These are phyloP conservation scores for Flaveria floridana DNA, from an alignment of 140 eudicot genomes.

Conservation along the genomic window DNA sequence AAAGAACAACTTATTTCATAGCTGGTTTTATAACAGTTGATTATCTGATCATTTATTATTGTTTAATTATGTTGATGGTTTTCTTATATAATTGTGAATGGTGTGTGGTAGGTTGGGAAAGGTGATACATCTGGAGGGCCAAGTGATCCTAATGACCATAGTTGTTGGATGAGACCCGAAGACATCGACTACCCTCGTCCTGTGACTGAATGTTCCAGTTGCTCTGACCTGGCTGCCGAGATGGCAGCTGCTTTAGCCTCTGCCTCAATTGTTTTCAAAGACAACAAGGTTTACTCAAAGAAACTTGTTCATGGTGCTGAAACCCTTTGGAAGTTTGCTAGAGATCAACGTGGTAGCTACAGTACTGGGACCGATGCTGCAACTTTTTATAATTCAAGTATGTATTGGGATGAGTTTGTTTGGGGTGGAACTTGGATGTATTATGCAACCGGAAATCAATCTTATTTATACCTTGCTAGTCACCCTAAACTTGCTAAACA, in stretches of 20 bases:
- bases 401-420: conserved; percentile 87
- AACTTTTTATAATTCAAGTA: conserved; percentile 72
- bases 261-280: conserved; percentile 93
- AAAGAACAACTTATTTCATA: too few relatives aligned
- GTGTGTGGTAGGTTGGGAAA: conserved; percentile 58
- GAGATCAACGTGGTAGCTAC: conserved; percentile 77
- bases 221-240: conserved; percentile 96
- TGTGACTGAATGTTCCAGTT: conserved; percentile 55
- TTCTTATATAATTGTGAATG: not conserved
- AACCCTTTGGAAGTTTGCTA: conserved; percentile 70
- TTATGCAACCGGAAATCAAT: conserved; percentile 84
- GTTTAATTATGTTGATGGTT: not conserved
- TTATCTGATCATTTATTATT: not conserved
- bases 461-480: conserved; percentile 84
- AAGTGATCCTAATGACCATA: conserved; percentile 68
- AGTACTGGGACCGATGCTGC: conserved; percentile 63
- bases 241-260: conserved; percentile 99
- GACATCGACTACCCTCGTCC: conserved; percentile 86
- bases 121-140: conserved; percentile 78
- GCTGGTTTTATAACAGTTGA: not conserved
- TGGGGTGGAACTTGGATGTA: conserved; percentile 98
- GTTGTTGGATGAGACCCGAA: conserved; percentile 93
- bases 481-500: conserved; percentile 70
- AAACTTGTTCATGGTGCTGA: conserved; percentile 95
- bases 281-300: conserved; percentile 81